These are phyloP conservation scores for Clavariopsis aquatica DNA, from an alignment of 495 filamentous ascomycete genomes.

Conservation along the genomic window DNA sequence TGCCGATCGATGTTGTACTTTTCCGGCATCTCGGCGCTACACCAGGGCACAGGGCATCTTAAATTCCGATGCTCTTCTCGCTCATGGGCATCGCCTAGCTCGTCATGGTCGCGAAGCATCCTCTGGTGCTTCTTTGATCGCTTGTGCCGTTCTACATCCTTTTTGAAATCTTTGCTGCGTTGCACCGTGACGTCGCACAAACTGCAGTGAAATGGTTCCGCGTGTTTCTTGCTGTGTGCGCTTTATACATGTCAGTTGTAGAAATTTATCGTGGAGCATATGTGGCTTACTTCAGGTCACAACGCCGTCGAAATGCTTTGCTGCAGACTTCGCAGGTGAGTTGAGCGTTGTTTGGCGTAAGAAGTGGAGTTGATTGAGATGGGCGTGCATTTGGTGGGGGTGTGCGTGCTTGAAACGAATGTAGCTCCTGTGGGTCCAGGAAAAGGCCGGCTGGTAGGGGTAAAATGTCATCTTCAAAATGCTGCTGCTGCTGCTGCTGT, in stretches of 20 bases:
- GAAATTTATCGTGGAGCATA: neutral
- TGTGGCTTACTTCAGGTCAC: neutral
- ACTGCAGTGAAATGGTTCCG: neutral
- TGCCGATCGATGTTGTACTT: neutral
- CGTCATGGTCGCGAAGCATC: neutral
- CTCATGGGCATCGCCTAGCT: too few species aligned
- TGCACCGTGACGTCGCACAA: neutral
- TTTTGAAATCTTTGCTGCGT: neutral
- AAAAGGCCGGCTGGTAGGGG: neutral
- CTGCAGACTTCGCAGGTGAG: neutral
- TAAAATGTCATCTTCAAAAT: neutral
- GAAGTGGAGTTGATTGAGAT: neutral
- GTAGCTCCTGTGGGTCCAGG: neutral
- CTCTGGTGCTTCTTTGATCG: neutral
- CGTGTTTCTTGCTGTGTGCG: neutral
- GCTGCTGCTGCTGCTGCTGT: neutral
- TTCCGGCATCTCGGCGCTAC: neutral
- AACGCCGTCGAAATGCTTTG: neutral
- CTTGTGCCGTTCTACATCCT: neutral
- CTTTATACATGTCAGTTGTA: neutral
- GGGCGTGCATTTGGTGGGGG: neutral
- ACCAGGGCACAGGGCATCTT: neutral
- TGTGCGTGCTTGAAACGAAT: neutral
- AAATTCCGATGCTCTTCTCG: neutral
- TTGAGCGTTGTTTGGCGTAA: neutral